These are phyloP conservation scores for Microcera coccophila DNA, from an alignment of 2,329 filamentous ascomycete genomes.

Conservation along the genomic window DNA sequence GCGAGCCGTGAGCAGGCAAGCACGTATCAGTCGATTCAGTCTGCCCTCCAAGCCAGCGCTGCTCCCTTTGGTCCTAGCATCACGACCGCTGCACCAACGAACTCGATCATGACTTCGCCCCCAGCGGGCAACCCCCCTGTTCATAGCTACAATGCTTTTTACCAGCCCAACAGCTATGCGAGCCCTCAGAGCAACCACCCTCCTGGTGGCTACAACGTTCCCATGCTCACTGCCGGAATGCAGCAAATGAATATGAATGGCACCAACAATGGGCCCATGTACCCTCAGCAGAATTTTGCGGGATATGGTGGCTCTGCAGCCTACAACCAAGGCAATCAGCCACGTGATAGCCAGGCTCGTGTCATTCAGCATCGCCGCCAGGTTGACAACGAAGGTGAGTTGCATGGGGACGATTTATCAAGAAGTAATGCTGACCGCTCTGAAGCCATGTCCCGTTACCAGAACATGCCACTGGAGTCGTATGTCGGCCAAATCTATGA, in stretches of 20 bases:
- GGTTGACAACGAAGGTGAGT: conserved; percentile 66
- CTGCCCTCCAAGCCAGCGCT: conserved; percentile 74
- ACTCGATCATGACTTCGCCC: conserved; percentile 23
- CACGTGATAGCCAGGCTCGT: conserved; percentile 71
- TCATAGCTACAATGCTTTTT: conserved; percentile 32
- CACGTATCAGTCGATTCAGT: conserved; percentile 60
- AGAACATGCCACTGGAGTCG: conserved; percentile 76
- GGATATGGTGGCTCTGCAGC: conserved; percentile 52
- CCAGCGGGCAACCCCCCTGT: conserved; percentile 21
- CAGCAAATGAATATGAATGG: conserved; percentile 58
- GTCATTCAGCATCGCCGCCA: conserved; percentile 72
- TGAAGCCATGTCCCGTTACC: conserved; percentile 70
- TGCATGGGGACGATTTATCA: neutral
- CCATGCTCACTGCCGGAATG: conserved; percentile 64
- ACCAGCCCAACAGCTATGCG: conserved; percentile 29
- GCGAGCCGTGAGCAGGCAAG: conserved; percentile 42
- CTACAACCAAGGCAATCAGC: conserved; percentile 49
- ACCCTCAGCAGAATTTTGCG: conserved; percentile 55
- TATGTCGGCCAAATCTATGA: conserved; percentile 81
- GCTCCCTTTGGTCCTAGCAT: conserved; percentile 68
- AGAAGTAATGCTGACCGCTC: conserved; percentile 26
- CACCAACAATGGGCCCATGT: conserved; percentile 42
- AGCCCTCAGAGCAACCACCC: conserved; percentile 28
- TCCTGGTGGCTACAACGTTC: conserved; percentile 29
- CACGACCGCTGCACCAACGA: conserved; percentile 27